phyloP scores from a whole-genome alignment of 306 rosid species.

The Potentilla sterilis region DNA sequence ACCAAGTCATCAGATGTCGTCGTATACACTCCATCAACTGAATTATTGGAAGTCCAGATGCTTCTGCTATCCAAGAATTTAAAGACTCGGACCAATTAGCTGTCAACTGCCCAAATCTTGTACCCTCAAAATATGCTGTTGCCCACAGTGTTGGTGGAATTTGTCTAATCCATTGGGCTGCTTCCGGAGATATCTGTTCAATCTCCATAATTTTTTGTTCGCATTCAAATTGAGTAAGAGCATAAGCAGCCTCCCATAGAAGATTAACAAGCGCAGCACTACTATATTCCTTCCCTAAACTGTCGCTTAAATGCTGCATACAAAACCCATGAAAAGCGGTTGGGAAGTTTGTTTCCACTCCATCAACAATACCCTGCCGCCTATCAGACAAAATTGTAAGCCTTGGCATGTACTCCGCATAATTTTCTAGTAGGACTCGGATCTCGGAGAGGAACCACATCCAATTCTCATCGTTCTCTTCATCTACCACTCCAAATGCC shows the following conservation, averaged over 20 bases:
- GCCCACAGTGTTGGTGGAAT: constrained; percentile 49
- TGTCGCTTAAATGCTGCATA: constrained; percentile 44
- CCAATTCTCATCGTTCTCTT: constrained; percentile 58
- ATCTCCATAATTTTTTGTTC: constrained; percentile 45
- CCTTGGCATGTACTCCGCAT: constrained; percentile 51
- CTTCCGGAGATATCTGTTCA: constrained; percentile 45
- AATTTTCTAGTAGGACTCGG: constrained; percentile 45
- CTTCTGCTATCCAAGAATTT: constrained; percentile 44
- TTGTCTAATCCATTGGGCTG: constrained; percentile 51
- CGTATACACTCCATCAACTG: constrained; percentile 58
- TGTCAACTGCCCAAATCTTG: constrained; percentile 50
- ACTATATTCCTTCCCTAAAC: constrained; percentile 50
- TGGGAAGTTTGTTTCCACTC: constrained; percentile 47
- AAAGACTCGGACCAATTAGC: constrained; percentile 45
- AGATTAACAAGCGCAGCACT: constrained; percentile 36
- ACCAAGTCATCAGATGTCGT: constrained; percentile 56
- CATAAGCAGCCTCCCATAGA: constrained; percentile 56
- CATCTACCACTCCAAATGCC: constrained; percentile 54
- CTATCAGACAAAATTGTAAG: constrained; percentile 54
- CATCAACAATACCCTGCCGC: constrained; percentile 47
- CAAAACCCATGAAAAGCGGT: constrained; percentile 59
- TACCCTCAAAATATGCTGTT: constrained; percentile 53
- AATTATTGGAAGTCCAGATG: constrained; percentile 55
- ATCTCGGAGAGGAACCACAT: constrained; percentile 57
- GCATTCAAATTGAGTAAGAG: constrained; percentile 38